Evolutionary conservation across 2,329 filamentous ascomycete genomes (phyloP), one percentile per base, ranked within the genome.

Genomic region (Trichoderma afroharzianum): DNA sequence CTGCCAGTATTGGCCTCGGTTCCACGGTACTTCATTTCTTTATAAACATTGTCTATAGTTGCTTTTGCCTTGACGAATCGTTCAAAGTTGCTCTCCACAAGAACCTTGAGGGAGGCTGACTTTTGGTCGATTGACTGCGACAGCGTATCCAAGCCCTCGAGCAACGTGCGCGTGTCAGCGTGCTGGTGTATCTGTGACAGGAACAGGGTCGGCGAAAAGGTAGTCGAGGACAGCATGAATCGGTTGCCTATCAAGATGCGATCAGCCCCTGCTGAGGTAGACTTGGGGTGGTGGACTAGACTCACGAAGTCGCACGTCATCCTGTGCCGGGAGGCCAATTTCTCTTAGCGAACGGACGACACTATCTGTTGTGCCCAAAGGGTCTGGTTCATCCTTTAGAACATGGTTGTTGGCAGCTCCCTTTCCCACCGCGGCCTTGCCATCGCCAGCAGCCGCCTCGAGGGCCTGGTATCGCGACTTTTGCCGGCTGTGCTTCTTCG

Each of bases 1-100:
- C 55, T 64, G 8, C 82, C 78, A 5, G 84, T 80, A 3, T 83
- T 81, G 6, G 86, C 85, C 61, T 91, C 89, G 26, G 80, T 83
- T 12, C 90, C 90, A 61, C 88, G 86, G 75, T 85, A 95, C 86
- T 89, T 97, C 96, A 99, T 99, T 81, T 99, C 96, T 73, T 91
- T 97, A 83, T 99, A 99, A 67, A 99, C 96, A 82, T 97, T 97
- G 83, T 99, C 96, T 77, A 99, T 98, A 8, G 95, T 98, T 21
- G 95, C 93, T 81, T 99, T 99, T 57, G 96, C 96, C 74, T 94
- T 92, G 70, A 99, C 96, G 83, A 99, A 99, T 75, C 95, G 92
- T 82, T 99, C 97, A 79, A 99, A 99, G 80, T 99, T 99, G 74
- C 93, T 95, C 81, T 99, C 96, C 28, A 99, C 96, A 21, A 99